Base-by-base conservation (phyloP, 257 asterid genomes). In the Penstemon newberryi region DNA sequence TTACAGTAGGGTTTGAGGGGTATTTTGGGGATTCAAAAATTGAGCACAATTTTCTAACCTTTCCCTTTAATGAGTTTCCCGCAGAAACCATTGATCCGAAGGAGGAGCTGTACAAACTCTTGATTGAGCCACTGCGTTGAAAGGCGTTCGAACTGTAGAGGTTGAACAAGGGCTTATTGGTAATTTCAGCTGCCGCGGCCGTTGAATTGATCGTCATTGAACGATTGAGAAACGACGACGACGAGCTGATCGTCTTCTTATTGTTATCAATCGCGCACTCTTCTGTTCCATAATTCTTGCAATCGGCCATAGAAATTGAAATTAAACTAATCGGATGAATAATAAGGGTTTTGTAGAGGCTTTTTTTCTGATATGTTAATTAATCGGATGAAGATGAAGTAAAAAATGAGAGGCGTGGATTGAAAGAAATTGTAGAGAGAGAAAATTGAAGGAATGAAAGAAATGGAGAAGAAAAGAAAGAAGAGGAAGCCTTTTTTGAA, bases 61-160 rank as follows among this genome's bases (percentile, higher is more conserved):
- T 92, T 0, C 97, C 96, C 70, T 80, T 90, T 36, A 92, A 63
- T 0, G 96, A 86, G 64, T 74, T 81, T 3, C 95, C 96, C 55
- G 90, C 91, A 55, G 91, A 76, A 44, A 82, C 84, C 79, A 82
- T 64, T 2, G 95, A 88, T 12, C 79, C 90, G 9, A 81, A 78
- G 33, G 94, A 77, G 7, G 95, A 66, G 83, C 76, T 70, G 75
- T 87, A 73, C 4, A 83, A 67, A 66, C 75, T 79, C 83, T 85
- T 88, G 58, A 86, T 67, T 6, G 98, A 84, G 54, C 84, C 89
- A 58, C 65, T 68, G 33, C 90, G 95, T 63, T 90, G 95, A 3
- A 89, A 63, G 0, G 80, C 71, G 38, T 79, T 81, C 37, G 78
- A 47, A 47, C 5, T 66, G 49, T 75, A 83, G 60, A 83, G 75